These are phyloP conservation scores for Penicillium riverlandense DNA, from an alignment of 495 filamentous ascomycete genomes.

Conservation along the genomic window DNA sequence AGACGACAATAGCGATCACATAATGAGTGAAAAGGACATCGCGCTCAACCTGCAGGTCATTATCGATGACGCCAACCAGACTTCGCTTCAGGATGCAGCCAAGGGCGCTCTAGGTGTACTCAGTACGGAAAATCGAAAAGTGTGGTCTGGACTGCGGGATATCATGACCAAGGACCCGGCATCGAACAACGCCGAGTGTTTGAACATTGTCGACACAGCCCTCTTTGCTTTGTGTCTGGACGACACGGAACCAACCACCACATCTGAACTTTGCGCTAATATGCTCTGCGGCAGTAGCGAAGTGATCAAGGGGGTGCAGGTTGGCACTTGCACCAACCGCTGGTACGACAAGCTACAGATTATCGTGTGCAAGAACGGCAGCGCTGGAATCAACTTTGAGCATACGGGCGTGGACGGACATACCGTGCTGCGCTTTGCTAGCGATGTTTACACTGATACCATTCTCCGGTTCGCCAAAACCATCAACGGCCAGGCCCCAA, in stretches of 20 bases:
- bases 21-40: slow-evolving; percentile 96
- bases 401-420: slow-evolving; percentile 98
- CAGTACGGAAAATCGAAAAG: slow-evolving; percentile 92
- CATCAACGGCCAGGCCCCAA: slow-evolving; percentile 92
- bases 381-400: slow-evolving; percentile 97
- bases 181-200: slow-evolving; percentile 91
- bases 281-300: slow-evolving; percentile 96
- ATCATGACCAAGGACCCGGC: slow-evolving; percentile 77
- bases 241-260: slow-evolving; percentile 74
- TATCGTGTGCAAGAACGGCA: slow-evolving; percentile 98
- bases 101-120: slow-evolving; percentile 90
- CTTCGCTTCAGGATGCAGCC: slow-evolving; percentile 86
- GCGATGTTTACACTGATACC: slow-evolving; percentile 95
- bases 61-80: slow-evolving; percentile 80
- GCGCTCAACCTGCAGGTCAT: slow-evolving; percentile 88
- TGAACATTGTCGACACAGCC: slow-evolving; percentile 90
- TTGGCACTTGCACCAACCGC: slow-evolving; percentile 94
- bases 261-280: slow-evolving; percentile 82
- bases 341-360: slow-evolving; percentile 99
- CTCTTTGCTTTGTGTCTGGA: slow-evolving; percentile 90
- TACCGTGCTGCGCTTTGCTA: slow-evolving; percentile 92
- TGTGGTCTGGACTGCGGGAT: slow-evolving; percentile 88
- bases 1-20: slow-evolving; percentile 87
- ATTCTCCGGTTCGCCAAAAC: slow-evolving; percentile 93
- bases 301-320: slow-evolving; percentile 87